Evolutionary conservation across 331 rosid genomes (phyloP).

Genomic region (Pyracantha coccinea): DNA sequence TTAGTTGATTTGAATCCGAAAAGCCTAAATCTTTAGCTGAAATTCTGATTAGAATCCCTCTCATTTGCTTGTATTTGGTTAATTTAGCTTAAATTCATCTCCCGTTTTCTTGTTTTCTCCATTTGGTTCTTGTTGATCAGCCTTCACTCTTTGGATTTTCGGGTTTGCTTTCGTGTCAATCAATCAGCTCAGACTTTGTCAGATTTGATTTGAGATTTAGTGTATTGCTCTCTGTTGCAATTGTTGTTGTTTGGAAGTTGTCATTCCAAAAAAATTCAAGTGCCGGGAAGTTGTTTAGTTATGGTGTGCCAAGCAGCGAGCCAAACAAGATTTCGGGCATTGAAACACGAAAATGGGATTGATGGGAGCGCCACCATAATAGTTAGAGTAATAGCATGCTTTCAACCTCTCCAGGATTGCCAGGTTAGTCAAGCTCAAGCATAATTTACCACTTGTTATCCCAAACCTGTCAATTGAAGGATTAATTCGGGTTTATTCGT

Average conservation of each 20-base stretch:
- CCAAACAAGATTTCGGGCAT: constrained; percentile 98
- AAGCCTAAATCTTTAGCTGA: background rate
- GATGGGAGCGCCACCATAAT: constrained; percentile 84
- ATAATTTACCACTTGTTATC: background rate
- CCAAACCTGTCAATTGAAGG: background rate
- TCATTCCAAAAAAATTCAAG: constrained; percentile 24
- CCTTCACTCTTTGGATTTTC: background rate
- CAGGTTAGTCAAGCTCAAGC: constrained; percentile 48
- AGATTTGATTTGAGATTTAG: background rate
- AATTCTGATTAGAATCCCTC: background rate
- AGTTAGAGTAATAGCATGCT: constrained; percentile 94
- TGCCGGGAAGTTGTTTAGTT: constrained; percentile 60
- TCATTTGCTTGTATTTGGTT: background rate
- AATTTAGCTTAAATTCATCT: background rate
- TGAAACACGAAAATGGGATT: constrained; percentile 90
- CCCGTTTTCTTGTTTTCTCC: background rate
- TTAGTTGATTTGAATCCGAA: constrained; percentile 49
- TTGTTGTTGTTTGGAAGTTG: constrained; percentile 26
- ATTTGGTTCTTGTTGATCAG: background rate
- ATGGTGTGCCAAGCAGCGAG: constrained; percentile 99
- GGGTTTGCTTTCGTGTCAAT: background rate
- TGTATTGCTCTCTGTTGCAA: background rate
- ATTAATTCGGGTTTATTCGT: background rate
- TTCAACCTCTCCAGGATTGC: constrained; percentile 97
- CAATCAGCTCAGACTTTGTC: background rate